Conservation (phyloP, 768 basidiomycete genomes). For the Lepiota brunneoincarnata region DNA sequence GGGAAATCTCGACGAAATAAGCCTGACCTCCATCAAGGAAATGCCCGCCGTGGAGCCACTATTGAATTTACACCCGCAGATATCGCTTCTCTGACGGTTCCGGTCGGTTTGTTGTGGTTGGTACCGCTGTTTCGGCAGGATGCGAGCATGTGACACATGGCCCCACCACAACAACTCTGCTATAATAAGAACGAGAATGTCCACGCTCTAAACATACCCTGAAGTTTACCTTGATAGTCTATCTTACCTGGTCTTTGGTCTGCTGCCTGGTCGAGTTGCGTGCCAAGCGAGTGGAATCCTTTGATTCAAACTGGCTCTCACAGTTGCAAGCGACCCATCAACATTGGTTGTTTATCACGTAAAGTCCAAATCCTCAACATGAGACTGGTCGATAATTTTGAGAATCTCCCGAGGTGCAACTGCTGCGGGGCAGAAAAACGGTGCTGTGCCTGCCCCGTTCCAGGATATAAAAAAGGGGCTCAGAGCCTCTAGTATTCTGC, state of each 20-base stretch:
- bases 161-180: background rate
- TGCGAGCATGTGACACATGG: background rate
- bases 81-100: too few relatives aligned
- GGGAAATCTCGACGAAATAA: background rate
- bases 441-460: background rate
- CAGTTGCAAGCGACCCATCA: background rate
- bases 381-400: slow-evolving; percentile 2
- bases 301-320: background rate
- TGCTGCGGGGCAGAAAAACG: background rate
- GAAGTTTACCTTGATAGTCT: background rate
- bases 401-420: background rate
- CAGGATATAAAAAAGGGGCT: background rate
- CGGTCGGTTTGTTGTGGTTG: background rate
- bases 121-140: slow-evolving; percentile 1
- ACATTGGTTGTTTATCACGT: background rate
- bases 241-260: background rate
- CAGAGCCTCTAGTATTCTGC: background rate
- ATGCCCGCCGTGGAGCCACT: too few relatives aligned
- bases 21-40: background rate
- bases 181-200: background rate
- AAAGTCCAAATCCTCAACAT: background rate
- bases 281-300: background rate
- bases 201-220: slow-evolving; percentile 1
- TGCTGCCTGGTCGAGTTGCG: background rate
- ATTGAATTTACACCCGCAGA: too few relatives aligned